A percentile compares a stretch with the other conserved stretches of the same genome.
Conservation (phyloP, 1,284 basidiomycete species). For the Ceraceosorus guamensis region DNA sequence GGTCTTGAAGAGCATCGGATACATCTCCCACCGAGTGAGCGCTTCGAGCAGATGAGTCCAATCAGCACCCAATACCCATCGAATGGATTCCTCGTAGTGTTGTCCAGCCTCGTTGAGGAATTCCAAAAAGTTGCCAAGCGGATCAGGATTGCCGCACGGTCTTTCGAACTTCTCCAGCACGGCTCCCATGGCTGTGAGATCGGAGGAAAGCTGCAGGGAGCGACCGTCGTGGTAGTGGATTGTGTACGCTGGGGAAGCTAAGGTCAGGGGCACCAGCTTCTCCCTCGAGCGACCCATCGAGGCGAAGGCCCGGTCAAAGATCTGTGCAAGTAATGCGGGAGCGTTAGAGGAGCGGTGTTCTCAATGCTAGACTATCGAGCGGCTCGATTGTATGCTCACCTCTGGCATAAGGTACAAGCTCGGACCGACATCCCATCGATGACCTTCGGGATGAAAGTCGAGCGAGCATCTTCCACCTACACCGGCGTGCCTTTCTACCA, state of each 20-base stretch:
- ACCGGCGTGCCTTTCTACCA: slow-evolving; percentile 49
- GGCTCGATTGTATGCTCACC: too few relatives aligned
- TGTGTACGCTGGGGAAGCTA: slow-evolving; percentile 35
- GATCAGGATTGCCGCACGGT: slow-evolving; percentile 50
- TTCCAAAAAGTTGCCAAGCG: slow-evolving; percentile 42
- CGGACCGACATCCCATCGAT: slow-evolving; percentile 49
- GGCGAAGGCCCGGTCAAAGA: slow-evolving; percentile 52
- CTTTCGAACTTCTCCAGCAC: slow-evolving; percentile 54
- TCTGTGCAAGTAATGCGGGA: too few relatives aligned
- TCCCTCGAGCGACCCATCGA: slow-evolving; percentile 52
- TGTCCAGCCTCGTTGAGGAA: slow-evolving; percentile 50
- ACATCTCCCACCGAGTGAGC: slow-evolving; percentile 40
- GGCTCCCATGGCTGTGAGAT: slow-evolving; percentile 51
- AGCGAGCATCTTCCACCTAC: slow-evolving; percentile 55
- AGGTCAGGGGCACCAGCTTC: slow-evolving; percentile 50
- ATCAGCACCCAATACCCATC: slow-evolving; percentile 52
- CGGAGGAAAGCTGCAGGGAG: slow-evolving; percentile 50
- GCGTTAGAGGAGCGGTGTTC: too few relatives aligned
- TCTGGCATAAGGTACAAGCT: slow-evolving; percentile 54
- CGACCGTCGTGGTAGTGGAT: slow-evolving; percentile 31
- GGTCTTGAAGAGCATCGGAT: slow-evolving; percentile 48
- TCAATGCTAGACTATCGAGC: too few relatives aligned
- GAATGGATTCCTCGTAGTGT: slow-evolving; percentile 52
- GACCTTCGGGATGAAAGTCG: slow-evolving; percentile 52
- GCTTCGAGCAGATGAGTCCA: slow-evolving; percentile 52